A percentile compares a stretch with the other conserved stretches of the same genome.
phyloP scores from a whole-genome alignment of 1,284 basidiomycete genomes.

The Cutaneotrichosporon spelunceum region DNA sequence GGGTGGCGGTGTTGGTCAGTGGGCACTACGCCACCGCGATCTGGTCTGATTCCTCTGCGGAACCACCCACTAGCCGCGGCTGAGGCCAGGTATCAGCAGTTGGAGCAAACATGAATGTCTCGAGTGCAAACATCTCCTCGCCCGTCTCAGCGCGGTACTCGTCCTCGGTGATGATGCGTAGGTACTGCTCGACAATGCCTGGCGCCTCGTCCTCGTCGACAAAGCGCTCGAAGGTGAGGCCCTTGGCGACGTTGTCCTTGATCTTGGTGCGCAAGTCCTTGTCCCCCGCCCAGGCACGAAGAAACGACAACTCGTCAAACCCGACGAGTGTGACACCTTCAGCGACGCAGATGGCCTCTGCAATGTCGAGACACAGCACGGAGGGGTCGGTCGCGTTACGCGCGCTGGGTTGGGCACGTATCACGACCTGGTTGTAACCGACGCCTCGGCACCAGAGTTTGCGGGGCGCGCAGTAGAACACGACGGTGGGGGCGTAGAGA shows the following conservation, averaged over 20 bases:
- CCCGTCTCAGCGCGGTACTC: background rate
- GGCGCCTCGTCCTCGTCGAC: background rate
- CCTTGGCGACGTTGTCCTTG: background rate
- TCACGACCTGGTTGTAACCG: background rate
- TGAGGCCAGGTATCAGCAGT: background rate
- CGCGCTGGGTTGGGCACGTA: background rate
- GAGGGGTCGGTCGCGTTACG: background rate
- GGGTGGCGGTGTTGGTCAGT: too few relatives aligned
- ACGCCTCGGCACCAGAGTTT: background rate
- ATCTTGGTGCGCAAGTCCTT: background rate
- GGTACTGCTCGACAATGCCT: background rate
- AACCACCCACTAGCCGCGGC: too few relatives aligned
- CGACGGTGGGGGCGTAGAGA: background rate
- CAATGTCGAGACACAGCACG: background rate
- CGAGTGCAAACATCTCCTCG: background rate
- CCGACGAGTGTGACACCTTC: background rate
- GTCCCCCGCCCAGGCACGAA: background rate
- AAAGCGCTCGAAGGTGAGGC: background rate
- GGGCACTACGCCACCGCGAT: too few relatives aligned
- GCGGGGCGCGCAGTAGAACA: background rate
- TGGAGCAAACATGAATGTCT: background rate
- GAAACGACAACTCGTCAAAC: background rate
- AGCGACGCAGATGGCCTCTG: background rate
- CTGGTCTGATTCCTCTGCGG: too few relatives aligned
- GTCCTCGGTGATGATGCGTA: background rate